Evolutionary conservation across 1,284 basidiomycete species (phyloP).

Genomic region (Marasmius sp.): DNA sequence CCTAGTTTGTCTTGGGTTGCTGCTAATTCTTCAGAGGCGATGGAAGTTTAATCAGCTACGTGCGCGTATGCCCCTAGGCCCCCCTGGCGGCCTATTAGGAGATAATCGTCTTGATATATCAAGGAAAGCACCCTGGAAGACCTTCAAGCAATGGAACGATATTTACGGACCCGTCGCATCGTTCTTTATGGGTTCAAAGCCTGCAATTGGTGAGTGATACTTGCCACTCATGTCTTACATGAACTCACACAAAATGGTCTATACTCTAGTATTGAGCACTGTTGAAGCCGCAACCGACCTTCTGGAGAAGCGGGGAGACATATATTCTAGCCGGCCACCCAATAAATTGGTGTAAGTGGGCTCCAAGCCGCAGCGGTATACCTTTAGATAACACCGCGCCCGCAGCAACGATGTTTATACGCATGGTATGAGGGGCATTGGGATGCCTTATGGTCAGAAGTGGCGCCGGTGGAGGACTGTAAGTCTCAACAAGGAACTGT

Average conservation of each 20-base stretch:
- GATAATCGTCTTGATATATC: background rate
- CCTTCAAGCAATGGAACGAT: background rate
- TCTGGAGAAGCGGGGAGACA: constrained; percentile 34
- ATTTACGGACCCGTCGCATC: constrained; percentile 18
- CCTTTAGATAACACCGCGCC: background rate
- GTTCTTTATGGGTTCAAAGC: constrained; percentile 20
- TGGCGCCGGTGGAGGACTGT: constrained; percentile 34
- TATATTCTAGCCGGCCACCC: constrained; percentile 38
- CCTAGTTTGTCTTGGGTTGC: background rate
- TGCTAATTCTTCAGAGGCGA: background rate
- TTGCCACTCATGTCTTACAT: background rate
- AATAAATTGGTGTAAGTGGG: constrained; percentile 31
- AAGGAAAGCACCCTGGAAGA: background rate
- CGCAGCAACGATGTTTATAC: constrained; percentile 26
- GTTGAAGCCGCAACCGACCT: constrained; percentile 30
- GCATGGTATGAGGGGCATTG: constrained; percentile 28
- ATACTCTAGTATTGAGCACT: constrained; percentile 28
- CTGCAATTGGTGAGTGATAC: constrained; percentile 18
- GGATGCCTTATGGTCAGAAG: constrained; percentile 27
- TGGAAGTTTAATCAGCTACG: background rate
- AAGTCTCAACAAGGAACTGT: constrained; percentile 3
- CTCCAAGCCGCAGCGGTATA: background rate
- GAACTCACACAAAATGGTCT: background rate
- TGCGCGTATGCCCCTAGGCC: background rate
- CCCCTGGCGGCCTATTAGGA: background rate